Base-by-base conservation (phyloP, 169 alveolate genomes). In the Amoebophrya sp. region DNA sequence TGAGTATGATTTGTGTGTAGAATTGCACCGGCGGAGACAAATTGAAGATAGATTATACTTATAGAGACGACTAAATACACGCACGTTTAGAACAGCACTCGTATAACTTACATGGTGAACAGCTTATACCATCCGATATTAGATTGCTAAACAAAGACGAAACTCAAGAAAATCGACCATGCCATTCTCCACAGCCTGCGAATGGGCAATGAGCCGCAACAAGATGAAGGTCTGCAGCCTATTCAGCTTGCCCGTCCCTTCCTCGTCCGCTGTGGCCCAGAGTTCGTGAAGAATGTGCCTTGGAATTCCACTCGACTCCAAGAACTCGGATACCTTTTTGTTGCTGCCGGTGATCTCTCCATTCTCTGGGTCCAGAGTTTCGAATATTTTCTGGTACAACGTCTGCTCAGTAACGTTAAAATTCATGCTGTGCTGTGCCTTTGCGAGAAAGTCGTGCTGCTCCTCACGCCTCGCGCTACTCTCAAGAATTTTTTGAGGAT, bases 211-310 rank as follows among this genome's bases (percentile, higher is more conserved):
- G 55, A 97, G 94, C 91, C 97, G 93, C 54, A 96, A 90, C 3
- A 97, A 97, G 33, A 96, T 94, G 93, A 94, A 97, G 94, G 96
- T 96, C 91, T 96, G 96, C 65, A 96, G 98, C 92, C 96, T 93
- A 41, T 96, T 95, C 89, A 97, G 91, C 89, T 54, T 95, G 2
- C 95, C 96, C 65, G 93, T 95, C 77, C 94, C 93, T 38, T 94
- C 95, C 41, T 93, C 91, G 39, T 97, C 97, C 33, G 83, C 83
- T 29, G n/a, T 65, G 33, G 83, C 12, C 83, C 83, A 65, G 33
- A 65, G 83, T 65, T 65, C 83, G 83, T 65, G 83, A 29, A 65
- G 26, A 36, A 65, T 65, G 39, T 29, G 3, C 2, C 83, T 29
- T 36, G 83, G 83, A 29, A 65, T 6, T 0, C 36, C 12, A 36